A percentile compares a stretch with the other conserved stretches of the same genome.
Conservation (phyloP, 345 rosid genomes). For the Zanthoxylum bungeanum region DNA sequence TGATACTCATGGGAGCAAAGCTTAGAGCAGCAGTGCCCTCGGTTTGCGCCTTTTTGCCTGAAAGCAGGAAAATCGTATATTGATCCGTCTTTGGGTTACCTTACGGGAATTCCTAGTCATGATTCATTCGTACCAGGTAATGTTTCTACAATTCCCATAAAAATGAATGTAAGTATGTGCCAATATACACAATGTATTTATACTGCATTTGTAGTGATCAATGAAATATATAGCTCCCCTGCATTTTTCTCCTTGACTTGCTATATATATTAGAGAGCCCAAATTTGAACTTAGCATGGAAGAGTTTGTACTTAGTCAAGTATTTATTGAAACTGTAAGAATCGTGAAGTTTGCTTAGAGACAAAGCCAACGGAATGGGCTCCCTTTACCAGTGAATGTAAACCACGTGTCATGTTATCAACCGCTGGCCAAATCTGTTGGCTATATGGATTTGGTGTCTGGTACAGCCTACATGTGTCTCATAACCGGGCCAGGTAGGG, state of each 20-base stretch:
- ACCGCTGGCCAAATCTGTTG: not conserved
- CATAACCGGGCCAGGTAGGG: not conserved
- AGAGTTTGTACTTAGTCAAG: not conserved
- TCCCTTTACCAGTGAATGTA: not conserved
- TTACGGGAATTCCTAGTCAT: not conserved
- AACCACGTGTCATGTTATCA: not conserved
- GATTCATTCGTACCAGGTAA: constrained; percentile 13
- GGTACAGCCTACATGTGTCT: not conserved
- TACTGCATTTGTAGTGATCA: constrained; percentile 21
- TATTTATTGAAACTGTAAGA: not conserved
- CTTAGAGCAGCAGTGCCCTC: not conserved
- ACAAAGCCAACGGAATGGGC: not conserved
- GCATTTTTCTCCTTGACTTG: not conserved
- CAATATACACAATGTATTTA: constrained; percentile 17
- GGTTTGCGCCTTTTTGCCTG: not conserved
- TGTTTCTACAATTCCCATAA: not conserved
- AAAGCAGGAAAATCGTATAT: constrained; percentile 3
- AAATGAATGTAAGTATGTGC: constrained; percentile 23
- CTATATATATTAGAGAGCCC: not conserved
- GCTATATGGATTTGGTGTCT: not conserved
- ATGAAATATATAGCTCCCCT: constrained; percentile 19
- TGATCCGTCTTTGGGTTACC: not conserved
- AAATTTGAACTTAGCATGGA: not conserved
- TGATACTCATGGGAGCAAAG: not conserved
- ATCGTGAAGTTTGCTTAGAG: not conserved